phyloP scores from a whole-genome alignment of 306 rosid genomes.

The Pueraria montana region DNA sequence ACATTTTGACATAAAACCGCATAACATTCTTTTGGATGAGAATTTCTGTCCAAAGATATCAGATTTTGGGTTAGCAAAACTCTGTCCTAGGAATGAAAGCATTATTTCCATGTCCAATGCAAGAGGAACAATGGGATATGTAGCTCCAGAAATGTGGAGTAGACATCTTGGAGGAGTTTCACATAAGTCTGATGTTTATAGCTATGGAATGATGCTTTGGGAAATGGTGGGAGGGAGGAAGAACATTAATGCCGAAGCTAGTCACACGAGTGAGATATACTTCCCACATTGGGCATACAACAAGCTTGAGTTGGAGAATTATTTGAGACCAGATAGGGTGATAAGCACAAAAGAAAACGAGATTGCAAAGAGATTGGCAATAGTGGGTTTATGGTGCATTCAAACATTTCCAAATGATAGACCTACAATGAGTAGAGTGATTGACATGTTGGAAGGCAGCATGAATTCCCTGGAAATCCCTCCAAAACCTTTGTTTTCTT shows the following conservation, averaged over 20 bases:
- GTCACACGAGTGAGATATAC: constrained; percentile 28
- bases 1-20: constrained; percentile 68
- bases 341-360: constrained; percentile 33
- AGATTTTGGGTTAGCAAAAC: constrained; percentile 61
- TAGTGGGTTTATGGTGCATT: constrained; percentile 23
- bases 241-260: constrained; percentile 23
- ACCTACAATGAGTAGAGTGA: no score
- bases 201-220: constrained; percentile 60
- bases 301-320: constrained; percentile 19
- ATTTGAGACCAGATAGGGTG: not conserved
- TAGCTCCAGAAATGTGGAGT: constrained; percentile 66
- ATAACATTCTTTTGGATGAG: constrained; percentile 63
- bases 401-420: no score
- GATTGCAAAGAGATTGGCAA: constrained; percentile 41
- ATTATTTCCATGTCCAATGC: constrained; percentile 42
- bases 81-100: constrained; percentile 42
- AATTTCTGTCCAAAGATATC: constrained; percentile 55
- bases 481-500: no score
- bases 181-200: not conserved
- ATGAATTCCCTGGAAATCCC: no score
- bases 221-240: constrained; percentile 59
- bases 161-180: constrained; percentile 60
- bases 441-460: no score
- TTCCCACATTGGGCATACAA: constrained; percentile 49
- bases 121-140: constrained; percentile 59